Evolutionary conservation across 2,329 filamentous ascomycete species (phyloP).

Genomic region (Xylariaceae sp.): DNA sequence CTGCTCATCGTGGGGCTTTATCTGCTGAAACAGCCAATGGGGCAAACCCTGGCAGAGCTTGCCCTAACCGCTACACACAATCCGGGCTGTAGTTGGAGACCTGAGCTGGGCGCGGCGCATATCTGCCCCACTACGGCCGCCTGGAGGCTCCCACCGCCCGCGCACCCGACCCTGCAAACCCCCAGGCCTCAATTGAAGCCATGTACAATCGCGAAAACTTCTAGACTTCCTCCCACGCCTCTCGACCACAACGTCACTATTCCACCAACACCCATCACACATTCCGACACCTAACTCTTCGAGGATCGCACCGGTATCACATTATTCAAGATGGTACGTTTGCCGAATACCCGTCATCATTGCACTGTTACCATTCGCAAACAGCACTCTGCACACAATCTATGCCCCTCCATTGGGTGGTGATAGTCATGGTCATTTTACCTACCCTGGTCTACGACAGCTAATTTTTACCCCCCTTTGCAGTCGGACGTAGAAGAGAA

Average conservation of each 20-base stretch:
- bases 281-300: slow-evolving; percentile 47
- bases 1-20: slow-evolving; percentile 5
- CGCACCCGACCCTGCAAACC: neutral
- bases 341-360: neutral
- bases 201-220: slow-evolving; percentile 19
- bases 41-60: slow-evolving; percentile 26
- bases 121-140: slow-evolving; percentile 10
- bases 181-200: slow-evolving; percentile 23
- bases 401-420: neutral
- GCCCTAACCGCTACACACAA: slow-evolving; percentile 29
- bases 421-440: neutral
- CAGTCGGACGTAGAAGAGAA: slow-evolving; percentile 99
- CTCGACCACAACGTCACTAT: slow-evolving; percentile 13
- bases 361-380: neutral
- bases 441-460: neutral
- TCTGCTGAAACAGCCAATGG: slow-evolving; percentile 20
- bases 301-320: slow-evolving; percentile 63
- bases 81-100: too few species aligned
- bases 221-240: slow-evolving; percentile 18
- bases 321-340: slow-evolving; percentile 59
- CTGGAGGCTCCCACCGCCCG: slow-evolving; percentile 6
- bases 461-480: slow-evolving; percentile 18
- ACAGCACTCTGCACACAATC: slow-evolving; percentile 6
- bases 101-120: neutral
- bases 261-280: slow-evolving; percentile 20